Evolutionary conservation across 176 grass and related monocot species (phyloP).

Genomic region (Oryza coarctata): DNA sequence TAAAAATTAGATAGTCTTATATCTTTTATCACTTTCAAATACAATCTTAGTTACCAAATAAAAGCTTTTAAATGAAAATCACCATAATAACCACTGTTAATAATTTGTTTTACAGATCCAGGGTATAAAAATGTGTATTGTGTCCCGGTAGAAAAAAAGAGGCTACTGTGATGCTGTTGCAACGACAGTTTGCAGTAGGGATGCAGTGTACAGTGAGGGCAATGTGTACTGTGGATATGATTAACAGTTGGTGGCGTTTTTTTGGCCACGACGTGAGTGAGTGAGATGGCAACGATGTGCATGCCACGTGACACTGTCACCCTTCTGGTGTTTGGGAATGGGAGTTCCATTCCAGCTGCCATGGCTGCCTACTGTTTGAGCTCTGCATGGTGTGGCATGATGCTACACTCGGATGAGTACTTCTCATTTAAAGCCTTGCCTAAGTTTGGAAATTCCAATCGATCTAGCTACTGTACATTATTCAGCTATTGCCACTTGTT

Average conservation of each 20-base stretch:
- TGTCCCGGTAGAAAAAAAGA: background rate
- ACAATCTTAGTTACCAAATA: too few species aligned
- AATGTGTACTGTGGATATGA: background rate
- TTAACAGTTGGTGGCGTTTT: conserved; percentile 20
- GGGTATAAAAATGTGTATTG: too few species aligned
- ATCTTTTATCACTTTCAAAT: too few species aligned
- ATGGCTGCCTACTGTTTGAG: background rate
- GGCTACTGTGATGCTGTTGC: background rate
- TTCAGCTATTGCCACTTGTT: background rate
- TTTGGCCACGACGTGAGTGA: background rate
- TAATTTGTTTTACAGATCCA: too few species aligned
- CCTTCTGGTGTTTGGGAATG: background rate
- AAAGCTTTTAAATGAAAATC: too few species aligned
- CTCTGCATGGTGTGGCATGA: background rate
- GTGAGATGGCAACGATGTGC: background rate
- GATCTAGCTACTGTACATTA: background rate
- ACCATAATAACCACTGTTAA: too few species aligned
- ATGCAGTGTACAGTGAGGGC: background rate
- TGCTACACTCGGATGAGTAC: background rate
- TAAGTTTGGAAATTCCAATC: background rate
- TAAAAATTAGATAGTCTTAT: too few species aligned
- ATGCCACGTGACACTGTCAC: conserved; percentile 29
- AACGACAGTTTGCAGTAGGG: too few species aligned
- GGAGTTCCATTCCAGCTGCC: too few species aligned
- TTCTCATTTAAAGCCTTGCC: background rate